A percentile compares a stretch with the other conserved stretches of the same genome.
phyloP scores from a whole-genome alignment of 257 asterid genomes.

The Solanum paucissectum region DNA sequence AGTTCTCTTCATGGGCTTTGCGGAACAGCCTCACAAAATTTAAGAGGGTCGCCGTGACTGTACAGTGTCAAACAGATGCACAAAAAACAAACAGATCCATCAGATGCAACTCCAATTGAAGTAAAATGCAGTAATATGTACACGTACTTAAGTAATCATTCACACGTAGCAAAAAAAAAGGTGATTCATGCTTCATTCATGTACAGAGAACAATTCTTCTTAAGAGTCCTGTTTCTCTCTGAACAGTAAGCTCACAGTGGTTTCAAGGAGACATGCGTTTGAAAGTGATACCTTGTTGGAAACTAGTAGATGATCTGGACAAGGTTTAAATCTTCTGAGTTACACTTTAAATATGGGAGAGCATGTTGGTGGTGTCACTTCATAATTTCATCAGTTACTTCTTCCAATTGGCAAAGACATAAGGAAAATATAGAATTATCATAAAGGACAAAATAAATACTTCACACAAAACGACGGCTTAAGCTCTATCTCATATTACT shows the following conservation, averaged over 20 bases:
- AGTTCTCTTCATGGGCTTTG: slow-evolving; percentile 88
- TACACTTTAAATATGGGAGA: not conserved
- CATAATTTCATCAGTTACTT: not conserved
- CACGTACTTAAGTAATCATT: not conserved
- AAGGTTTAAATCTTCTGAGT: not conserved
- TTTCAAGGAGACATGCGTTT: not conserved
- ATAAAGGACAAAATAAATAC: not conserved
- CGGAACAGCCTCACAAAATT: slow-evolving; percentile 86
- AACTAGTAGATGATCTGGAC: not conserved
- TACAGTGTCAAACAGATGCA: slow-evolving; percentile 10
- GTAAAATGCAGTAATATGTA: not conserved
- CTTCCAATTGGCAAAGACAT: not conserved
- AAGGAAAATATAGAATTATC: not conserved
- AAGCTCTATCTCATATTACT: not conserved
- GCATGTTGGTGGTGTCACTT: not conserved
- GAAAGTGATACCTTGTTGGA: not conserved
- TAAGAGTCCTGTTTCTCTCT: not conserved
- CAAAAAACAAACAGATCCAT: not conserved
- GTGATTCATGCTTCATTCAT: not conserved
- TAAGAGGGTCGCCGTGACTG: slow-evolving; percentile 87
- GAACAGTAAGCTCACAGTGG: not conserved
- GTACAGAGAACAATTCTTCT: not conserved
- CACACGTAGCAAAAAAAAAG: not conserved
- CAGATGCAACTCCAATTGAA: not conserved
- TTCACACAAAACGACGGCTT: not conserved